These are phyloP conservation scores for Calocera viscosa DNA, from an alignment of 768 basidiomycete genomes.

Conservation along the genomic window DNA sequence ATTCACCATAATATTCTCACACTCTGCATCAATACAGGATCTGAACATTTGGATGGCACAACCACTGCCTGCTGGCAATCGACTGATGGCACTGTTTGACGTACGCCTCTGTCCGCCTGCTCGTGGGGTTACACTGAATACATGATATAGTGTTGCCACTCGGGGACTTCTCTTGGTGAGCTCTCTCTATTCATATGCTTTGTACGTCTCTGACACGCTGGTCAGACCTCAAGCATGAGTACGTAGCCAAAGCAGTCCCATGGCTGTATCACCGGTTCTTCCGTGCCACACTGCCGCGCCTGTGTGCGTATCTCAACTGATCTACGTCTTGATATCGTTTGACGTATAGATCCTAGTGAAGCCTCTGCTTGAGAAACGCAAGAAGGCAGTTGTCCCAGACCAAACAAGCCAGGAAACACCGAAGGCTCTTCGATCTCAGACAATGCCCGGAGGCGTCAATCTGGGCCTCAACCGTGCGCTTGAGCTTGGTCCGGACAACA, in stretches of 20 bases:
- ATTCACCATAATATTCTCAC: too few species aligned
- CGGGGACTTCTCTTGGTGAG: neutral
- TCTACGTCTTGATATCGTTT: neutral
- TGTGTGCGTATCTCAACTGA: neutral
- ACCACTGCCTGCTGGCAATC: neutral
- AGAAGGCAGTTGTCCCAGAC: too few species aligned
- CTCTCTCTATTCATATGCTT: neutral
- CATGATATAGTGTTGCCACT: constrained; percentile 2
- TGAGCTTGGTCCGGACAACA: neutral
- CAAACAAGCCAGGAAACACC: too few species aligned
- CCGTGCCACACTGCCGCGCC: neutral
- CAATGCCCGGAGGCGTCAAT: too few species aligned
- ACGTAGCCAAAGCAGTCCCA: neutral
- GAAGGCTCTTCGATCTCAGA: too few species aligned
- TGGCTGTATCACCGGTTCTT: neutral
- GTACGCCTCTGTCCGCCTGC: neutral
- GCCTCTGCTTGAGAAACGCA: too few species aligned
- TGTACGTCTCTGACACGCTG: neutral
- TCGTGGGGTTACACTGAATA: too few species aligned
- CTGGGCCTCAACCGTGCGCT: neutral
- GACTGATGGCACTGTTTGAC: neutral
- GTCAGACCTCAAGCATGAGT: neutral
- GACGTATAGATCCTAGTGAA: too few species aligned
- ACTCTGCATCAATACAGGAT: too few species aligned
- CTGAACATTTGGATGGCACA: neutral